A percentile compares a stretch with the other conserved stretches of the same genome.
Evolutionary conservation across 2,329 filamentous ascomycete species (phyloP).

Genomic region (Penicillium concentricum): DNA sequence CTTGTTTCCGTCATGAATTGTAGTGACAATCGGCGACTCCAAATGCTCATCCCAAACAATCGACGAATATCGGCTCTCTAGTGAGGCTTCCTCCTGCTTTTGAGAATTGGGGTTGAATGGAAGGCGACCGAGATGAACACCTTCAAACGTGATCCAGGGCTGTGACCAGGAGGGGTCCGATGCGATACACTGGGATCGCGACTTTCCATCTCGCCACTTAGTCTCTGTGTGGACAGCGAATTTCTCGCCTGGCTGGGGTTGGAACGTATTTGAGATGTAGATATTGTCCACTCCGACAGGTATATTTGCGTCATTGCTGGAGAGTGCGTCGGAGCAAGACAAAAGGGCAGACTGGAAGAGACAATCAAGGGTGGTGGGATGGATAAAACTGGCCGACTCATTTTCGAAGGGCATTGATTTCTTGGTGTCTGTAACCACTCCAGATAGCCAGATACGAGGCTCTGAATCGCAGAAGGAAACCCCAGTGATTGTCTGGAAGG

Average conservation of each 20-base stretch:
- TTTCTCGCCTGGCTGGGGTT: constrained; percentile 13
- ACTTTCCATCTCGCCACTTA: constrained; percentile 15
- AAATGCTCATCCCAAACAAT: constrained; percentile 19
- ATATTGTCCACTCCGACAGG: constrained; percentile 20
- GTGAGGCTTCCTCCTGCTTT: constrained; percentile 5
- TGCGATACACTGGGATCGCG: constrained; percentile 16
- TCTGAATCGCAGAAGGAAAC: constrained; percentile 14
- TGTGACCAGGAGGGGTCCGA: constrained; percentile 15
- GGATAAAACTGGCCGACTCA: constrained; percentile 17
- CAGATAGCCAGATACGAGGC: constrained; percentile 15
- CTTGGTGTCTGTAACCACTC: constrained; percentile 17
- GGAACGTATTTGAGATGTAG: constrained; percentile 17
- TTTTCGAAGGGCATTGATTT: constrained; percentile 18
- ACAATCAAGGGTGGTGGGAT: constrained; percentile 23
- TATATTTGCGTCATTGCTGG: constrained; percentile 18
- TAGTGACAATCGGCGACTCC: constrained; percentile 13
- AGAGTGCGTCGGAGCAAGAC: constrained; percentile 15
- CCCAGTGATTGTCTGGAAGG: constrained; percentile 15
- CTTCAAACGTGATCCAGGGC: constrained; percentile 21
- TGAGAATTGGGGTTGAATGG: constrained; percentile 15
- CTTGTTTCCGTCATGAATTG: constrained; percentile 1
- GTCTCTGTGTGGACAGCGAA: constrained; percentile 20
- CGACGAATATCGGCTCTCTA: constrained; percentile 12
- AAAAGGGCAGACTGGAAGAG: constrained; percentile 24
- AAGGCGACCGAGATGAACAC: constrained; percentile 20